A percentile compares a stretch with the other conserved stretches of the same genome.
Conservation (phyloP, 768 basidiomycete species). For the Suillus brevipes region DNA sequence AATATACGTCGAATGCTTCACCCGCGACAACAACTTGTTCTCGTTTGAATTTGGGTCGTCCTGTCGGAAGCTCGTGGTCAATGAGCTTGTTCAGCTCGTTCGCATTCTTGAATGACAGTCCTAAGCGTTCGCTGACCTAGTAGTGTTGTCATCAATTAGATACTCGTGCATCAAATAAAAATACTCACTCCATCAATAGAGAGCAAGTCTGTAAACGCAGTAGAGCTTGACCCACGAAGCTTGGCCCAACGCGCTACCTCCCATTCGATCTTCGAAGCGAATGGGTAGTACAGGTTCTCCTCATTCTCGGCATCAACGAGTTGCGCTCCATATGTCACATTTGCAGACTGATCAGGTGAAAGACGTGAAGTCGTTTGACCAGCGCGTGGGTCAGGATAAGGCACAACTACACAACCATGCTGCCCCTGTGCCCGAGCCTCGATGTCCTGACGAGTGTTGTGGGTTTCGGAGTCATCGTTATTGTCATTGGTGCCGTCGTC, state of each 20-base stretch:
- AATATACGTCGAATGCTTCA: slow-evolving; percentile 34
- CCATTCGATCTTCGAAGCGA: slow-evolving; percentile 38
- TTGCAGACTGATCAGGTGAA: not conserved
- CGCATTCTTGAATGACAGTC: slow-evolving; percentile 34
- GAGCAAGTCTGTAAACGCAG: slow-evolving; percentile 39
- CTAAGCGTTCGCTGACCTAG: slow-evolving; percentile 26
- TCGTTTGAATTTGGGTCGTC: slow-evolving; percentile 30
- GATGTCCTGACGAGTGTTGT: not conserved
- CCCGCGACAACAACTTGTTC: slow-evolving; percentile 25
- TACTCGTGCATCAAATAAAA: not conserved
- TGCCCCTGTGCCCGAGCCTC: not conserved
- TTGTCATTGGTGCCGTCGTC: not conserved
- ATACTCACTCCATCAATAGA: slow-evolving; percentile 39
- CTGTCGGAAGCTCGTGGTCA: slow-evolving; percentile 25
- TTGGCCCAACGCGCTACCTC: slow-evolving; percentile 43
- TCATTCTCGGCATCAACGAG: not conserved
- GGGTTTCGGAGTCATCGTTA: not conserved
- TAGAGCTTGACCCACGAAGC: slow-evolving; percentile 34
- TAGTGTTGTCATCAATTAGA: not conserved
- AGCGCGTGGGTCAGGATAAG: not conserved
- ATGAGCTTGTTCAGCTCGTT: slow-evolving; percentile 36
- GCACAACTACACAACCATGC: not conserved
- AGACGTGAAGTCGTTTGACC: not conserved
- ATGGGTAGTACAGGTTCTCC: slow-evolving; percentile 27
- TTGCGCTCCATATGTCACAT: not conserved